Base-by-base conservation (phyloP, 2,329 filamentous ascomycete species). In the Botryotinia globosa region DNA sequence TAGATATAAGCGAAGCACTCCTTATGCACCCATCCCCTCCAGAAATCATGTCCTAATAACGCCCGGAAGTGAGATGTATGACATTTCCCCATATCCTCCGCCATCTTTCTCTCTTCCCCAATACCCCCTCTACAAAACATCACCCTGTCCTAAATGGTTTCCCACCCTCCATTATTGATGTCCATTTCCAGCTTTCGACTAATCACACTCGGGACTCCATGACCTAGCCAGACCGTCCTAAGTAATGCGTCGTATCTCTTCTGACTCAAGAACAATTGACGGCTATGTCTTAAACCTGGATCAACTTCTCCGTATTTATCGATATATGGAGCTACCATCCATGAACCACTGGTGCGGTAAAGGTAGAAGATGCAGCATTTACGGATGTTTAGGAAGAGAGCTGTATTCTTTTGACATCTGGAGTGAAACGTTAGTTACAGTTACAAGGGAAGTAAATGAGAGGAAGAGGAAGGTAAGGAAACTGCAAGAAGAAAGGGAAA, bases 91-190 rank as follows among this genome's bases (percentile, higher is more conserved):
- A 18, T 9, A 14, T 34, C 48, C 39, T 25, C 16, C 2, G 20
- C 7, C 7, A 20, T 8, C 22, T 39, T 48, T 3, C 20, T 32
- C 12, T 20, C 3, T 18, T 29, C 18, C 9, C 5, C 2, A 0
- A 51, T n/a, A 22, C 1, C 6, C 32, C 45, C 7, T 54, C 32
- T 18, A 7, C 6, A 45, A 32, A 10, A n/a, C 22, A 18, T 62
- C 0, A 1, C 10, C 2, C 3, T 5, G 3, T n/a, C 32, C 9
- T 7, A 32, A 71, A 90, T 86, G n/a, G 90, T 98, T 84, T 99
- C 96, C 96, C 96, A 99, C 0, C 96, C 96, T 0, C 96, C 96
- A 78, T 94, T 98, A 80, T 99, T 99, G 62, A 98, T 94, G 81
- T 99, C 96, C 22, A 93, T 92, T 84, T 99, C 96, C 76, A 99